Percentiles rank a stretch among this genome's conserved stretches.
phyloP scores from a whole-genome alignment of 176 grass and related monocot species.

The Triticum timopheevii region DNA sequence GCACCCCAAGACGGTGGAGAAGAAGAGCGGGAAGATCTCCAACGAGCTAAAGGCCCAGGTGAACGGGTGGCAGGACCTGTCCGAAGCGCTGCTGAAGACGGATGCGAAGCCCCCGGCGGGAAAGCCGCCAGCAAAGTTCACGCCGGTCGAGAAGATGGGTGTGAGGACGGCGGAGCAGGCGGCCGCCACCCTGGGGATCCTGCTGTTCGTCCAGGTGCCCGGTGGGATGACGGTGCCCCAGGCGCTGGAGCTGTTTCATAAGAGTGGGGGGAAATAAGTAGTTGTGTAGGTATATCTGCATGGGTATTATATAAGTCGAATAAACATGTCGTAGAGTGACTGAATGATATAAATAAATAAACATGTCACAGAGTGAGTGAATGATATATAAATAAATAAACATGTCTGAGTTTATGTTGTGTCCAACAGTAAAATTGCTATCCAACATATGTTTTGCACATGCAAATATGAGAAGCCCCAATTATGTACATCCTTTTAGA shows the following conservation, averaged over 20 bases:
- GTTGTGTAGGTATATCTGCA: not conserved
- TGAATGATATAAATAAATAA: too few species aligned
- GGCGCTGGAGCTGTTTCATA: not conserved
- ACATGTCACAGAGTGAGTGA: too few species aligned
- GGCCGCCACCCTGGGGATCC: not conserved
- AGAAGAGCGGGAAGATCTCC: not conserved
- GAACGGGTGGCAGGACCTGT: constrained; percentile 27
- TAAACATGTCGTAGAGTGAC: too few species aligned
- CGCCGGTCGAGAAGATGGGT: not conserved
- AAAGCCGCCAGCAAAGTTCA: not conserved
- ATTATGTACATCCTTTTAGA: too few species aligned
- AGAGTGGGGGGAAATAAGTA: not conserved
- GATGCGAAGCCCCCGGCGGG: not conserved
- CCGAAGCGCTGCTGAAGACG: not conserved
- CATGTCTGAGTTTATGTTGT: too few species aligned
- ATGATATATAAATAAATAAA: too few species aligned
- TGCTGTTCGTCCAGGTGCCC: constrained; percentile 13
- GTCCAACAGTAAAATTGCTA: too few species aligned
- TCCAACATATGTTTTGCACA: too few species aligned
- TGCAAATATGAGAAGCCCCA: too few species aligned
- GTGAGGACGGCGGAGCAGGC: not conserved
- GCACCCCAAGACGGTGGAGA: not conserved
- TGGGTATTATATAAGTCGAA: too few species aligned
- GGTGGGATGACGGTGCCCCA: not conserved
- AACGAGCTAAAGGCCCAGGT: not conserved